Evolutionary conservation across 2,329 filamentous ascomycete species (phyloP).

Genomic region (Hypomyces rosellus): DNA sequence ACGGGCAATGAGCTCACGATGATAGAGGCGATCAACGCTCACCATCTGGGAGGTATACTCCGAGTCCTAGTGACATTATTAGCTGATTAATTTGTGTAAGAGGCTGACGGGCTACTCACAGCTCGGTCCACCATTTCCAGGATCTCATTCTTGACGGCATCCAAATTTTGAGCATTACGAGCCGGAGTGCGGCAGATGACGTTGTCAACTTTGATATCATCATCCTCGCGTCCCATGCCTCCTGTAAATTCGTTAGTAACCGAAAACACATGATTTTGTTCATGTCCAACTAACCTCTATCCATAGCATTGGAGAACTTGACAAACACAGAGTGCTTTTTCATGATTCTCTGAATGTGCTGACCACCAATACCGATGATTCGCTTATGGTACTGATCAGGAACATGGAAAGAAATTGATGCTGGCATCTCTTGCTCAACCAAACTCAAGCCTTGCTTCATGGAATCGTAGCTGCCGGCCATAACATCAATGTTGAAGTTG

Average conservation of each 20-base stretch:
- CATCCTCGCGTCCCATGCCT: conserved; percentile 85
- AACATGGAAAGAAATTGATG: conserved; percentile 97
- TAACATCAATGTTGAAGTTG: conserved; percentile 99
- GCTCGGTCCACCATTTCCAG: conserved; percentile 98
- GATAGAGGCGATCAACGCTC: conserved; percentile 88
- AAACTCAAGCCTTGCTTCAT: conserved; percentile 88
- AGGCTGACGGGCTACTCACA: conserved; percentile 40
- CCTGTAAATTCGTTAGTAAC: conserved; percentile 25
- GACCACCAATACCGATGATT: conserved; percentile 96
- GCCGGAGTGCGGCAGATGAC: conserved; percentile 97
- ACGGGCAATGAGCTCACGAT: conserved; percentile 85
- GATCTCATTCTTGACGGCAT: conserved; percentile 97
- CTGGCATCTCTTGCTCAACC: conserved; percentile 98
- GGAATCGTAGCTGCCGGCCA: conserved; percentile 84
- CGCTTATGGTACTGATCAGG: conserved; percentile 99
- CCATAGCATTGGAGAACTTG: conserved; percentile 99
- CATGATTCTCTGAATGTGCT: conserved; percentile 99
- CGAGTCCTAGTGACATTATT: conserved; percentile 57
- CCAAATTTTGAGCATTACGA: conserved; percentile 91
- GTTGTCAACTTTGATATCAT: conserved; percentile 97
- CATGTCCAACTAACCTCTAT: conserved; percentile 56
- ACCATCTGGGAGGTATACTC: conserved; percentile 95
- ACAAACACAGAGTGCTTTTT: conserved; percentile 99
- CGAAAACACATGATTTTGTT: not conserved
- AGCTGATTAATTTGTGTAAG: not conserved